phyloP scores from a whole-genome alignment of 306 rosid genomes.

The Carpinus fangiana region DNA sequence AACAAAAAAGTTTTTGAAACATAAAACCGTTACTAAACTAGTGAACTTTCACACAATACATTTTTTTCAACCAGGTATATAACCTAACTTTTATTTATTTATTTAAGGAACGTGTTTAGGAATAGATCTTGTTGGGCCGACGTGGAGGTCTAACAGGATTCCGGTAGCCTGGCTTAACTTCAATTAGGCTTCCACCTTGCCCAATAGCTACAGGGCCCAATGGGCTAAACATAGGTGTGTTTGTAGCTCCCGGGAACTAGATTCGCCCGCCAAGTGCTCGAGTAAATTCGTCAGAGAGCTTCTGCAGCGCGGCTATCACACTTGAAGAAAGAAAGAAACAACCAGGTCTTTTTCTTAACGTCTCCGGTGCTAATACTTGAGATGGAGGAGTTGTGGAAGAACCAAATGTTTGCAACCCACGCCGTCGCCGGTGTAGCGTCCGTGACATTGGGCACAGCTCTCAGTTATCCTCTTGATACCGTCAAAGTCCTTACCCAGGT shows the following conservation, averaged over 20 bases:
- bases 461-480: slow-evolving; percentile 79
- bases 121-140: background rate
- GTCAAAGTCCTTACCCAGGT: slow-evolving; percentile 77
- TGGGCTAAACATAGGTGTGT: background rate
- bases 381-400: slow-evolving; percentile 71
- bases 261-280: too few species aligned
- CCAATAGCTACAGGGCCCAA: background rate
- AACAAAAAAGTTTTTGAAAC: too few species aligned
- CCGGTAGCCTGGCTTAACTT: background rate
- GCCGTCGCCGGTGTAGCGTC: slow-evolving; percentile 65
- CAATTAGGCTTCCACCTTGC: background rate
- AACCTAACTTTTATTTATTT: background rate
- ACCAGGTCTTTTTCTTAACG: too few species aligned
- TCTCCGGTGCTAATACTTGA: background rate
- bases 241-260: background rate
- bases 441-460: slow-evolving; percentile 61
- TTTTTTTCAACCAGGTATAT: too few species aligned
- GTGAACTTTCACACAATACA: too few species aligned
- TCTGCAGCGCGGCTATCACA: too few species aligned
- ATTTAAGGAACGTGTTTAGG: background rate
- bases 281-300: too few species aligned
- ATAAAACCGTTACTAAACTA: too few species aligned
- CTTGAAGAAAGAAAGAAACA: too few species aligned
- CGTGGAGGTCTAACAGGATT: background rate
- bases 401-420: slow-evolving; percentile 54